Evolutionary conservation across 495 filamentous ascomycete genomes (phyloP), one percentile per base, ranked within the genome.

Genomic region (Pyrenula aspistea): DNA sequence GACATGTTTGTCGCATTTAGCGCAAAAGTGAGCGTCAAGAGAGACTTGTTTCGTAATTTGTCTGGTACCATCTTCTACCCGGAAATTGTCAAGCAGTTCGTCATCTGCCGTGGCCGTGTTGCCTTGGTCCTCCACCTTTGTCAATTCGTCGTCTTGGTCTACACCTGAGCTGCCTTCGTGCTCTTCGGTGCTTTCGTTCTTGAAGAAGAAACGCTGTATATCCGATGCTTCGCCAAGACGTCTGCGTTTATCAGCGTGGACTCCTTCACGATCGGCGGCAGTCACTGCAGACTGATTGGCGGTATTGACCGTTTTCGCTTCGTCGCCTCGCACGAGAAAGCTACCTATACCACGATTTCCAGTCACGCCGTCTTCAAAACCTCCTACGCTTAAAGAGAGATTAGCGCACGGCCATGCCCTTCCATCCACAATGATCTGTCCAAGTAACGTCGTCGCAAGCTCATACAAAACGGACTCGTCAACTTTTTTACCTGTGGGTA

Each of bases 361-460:
- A 12, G 72, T 77, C 52, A 91, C 75, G 4, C 88, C 85, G 60
- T 96, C 92, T 68, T 98, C 90, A 58, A 96, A 96, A 2, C 91
- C 89, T 20, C 83, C 81, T 55, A 98, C 88, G 62, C 84, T 87
- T 51, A 98, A 70, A 56, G 85, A 89, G 48, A 98, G 70, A 67
- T 93, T 88, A 12, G 81, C 71, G 67, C 92, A 96, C 22, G 93
- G 93, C 88, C 91, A 97, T 24, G 84, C 82, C 51, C 77, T 73
- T 23, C 84, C 89, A 56, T 96, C 93, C 2, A 75, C 78, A 2
- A 85, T 75, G 24, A 95, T 82, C 59, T 95, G 89, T 49, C 77
- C 77, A 42, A 97, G 72, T 53, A 98, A 68, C 10, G 70, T 83
- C 68, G 83, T 87, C 21, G 89, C 86, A 24, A 95, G 75, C 11